A percentile compares a stretch with the other conserved stretches of the same genome.
These are phyloP conservation scores for Aspergillus amoenus DNA, from an alignment of 2,329 filamentous ascomycete genomes.

Conservation along the genomic window DNA sequence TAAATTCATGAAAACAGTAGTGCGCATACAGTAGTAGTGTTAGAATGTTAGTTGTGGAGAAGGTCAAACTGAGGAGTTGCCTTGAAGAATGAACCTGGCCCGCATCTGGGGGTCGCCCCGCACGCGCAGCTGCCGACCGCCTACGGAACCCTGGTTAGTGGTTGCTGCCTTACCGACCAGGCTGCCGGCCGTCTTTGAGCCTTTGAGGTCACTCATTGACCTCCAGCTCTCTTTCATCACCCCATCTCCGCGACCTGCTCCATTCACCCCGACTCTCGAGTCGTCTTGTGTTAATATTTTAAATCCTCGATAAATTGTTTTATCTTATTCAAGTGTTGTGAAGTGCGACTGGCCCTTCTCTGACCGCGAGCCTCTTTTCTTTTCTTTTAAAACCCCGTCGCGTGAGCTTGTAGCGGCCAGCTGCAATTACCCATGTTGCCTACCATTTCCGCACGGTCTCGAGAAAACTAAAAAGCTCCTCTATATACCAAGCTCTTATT, in stretches of 20 bases:
- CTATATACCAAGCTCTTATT: background rate
- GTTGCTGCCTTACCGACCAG: slow-evolving; percentile 16
- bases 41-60: background rate
- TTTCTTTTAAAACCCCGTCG: slow-evolving; percentile 1
- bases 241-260: slow-evolving; percentile 7
- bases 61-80: background rate
- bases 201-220: slow-evolving; percentile 2
- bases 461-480: background rate
- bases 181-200: slow-evolving; percentile 15
- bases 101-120: slow-evolving; percentile 12
- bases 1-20: background rate
- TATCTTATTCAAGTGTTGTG: background rate
- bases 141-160: slow-evolving; percentile 6
- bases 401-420: slow-evolving; percentile 6
- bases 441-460: background rate
- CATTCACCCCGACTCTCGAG: background rate
- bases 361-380: background rate
- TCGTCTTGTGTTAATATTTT: background rate
- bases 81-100: slow-evolving; percentile 3
- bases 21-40: background rate
- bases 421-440: background rate
- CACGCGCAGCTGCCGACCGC: slow-evolving; percentile 14
- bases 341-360: background rate
- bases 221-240: slow-evolving; percentile 17
- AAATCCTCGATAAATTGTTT: background rate